Conservation (phyloP, 2,329 filamentous ascomycete species). For the Alternaria solani region DNA sequence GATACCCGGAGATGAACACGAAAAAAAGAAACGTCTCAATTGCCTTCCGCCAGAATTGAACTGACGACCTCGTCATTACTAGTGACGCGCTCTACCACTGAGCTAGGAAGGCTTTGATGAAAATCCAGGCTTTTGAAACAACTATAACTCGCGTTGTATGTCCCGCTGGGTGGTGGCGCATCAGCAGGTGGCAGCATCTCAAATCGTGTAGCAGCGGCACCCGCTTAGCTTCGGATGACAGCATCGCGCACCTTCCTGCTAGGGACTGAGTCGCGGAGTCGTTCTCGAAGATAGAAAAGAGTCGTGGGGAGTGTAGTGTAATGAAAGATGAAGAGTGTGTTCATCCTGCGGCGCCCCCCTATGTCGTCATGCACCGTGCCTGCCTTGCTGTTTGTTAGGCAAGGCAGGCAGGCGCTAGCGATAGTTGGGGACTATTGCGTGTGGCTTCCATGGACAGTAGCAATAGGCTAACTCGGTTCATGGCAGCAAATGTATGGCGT, state of each 20-base stretch:
- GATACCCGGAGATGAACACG: too few species aligned
- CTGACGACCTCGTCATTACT: constrained; percentile 45
- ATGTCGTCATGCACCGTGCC: not conserved
- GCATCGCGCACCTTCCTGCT: not conserved
- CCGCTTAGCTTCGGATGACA: not conserved
- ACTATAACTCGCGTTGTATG: not conserved
- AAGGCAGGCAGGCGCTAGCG: not conserved
- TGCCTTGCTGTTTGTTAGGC: not conserved
- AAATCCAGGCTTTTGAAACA: not conserved
- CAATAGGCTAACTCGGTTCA: constrained; percentile 13
- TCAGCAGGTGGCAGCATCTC: not conserved
- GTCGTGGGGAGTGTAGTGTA: not conserved
- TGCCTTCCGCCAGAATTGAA: constrained; percentile 40
- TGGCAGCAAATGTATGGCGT: not conserved
- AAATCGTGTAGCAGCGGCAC: not conserved
- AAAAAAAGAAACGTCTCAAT: constrained; percentile 9
- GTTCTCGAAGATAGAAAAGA: not conserved
- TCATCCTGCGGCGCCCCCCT: not conserved
- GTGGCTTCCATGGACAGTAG: constrained; percentile 5
- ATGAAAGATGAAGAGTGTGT: not conserved
- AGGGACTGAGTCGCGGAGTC: not conserved
- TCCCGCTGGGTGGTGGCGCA: not conserved
- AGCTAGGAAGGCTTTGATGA: constrained; percentile 34
- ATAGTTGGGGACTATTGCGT: not conserved
- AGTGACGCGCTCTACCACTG: constrained; percentile 46